Conservation (phyloP, 1,284 basidiomycete genomes). For the Apiotrichum gamsii region DNA sequence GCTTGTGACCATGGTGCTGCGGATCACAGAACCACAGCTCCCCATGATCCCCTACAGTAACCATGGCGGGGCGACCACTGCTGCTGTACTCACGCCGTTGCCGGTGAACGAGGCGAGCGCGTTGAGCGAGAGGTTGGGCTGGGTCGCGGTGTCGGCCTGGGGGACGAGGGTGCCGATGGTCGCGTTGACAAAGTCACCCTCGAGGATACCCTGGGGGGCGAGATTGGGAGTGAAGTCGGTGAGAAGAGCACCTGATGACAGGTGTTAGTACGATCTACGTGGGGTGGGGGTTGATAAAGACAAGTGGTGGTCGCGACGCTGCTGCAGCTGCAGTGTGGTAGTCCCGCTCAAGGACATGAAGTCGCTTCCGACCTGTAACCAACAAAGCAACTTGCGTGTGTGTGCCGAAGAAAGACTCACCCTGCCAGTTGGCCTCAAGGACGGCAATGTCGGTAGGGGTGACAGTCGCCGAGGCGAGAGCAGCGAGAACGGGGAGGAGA, state of each 20-base stretch:
- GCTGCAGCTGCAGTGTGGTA: no score
- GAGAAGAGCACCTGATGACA: constrained; percentile 1
- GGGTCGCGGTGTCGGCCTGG: background rate
- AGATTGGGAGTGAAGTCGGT: background rate
- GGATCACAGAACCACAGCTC: no score
- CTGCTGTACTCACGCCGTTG: background rate
- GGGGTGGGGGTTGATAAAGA: background rate
- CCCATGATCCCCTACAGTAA: no score
- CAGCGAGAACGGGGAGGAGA: constrained; percentile 3
- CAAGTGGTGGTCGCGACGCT: background rate
- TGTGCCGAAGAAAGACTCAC: constrained; percentile 3
- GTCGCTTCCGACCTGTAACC: no score
- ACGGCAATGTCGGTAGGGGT: background rate
- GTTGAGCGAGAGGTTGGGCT: constrained; percentile 1
- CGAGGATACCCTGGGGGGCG: constrained; percentile 1
- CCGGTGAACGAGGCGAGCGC: background rate
- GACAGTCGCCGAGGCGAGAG: background rate
- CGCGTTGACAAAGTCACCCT: background rate
- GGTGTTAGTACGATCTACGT: background rate
- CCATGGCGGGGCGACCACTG: no score
- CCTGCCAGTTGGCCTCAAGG: constrained; percentile 3
- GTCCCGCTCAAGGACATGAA: no score
- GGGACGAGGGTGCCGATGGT: background rate
- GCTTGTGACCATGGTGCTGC: no score
- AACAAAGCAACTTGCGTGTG: background rate